phyloP scores from a whole-genome alignment of 192 early-diverging fungal species.

The Backusella liffmaniae region DNA sequence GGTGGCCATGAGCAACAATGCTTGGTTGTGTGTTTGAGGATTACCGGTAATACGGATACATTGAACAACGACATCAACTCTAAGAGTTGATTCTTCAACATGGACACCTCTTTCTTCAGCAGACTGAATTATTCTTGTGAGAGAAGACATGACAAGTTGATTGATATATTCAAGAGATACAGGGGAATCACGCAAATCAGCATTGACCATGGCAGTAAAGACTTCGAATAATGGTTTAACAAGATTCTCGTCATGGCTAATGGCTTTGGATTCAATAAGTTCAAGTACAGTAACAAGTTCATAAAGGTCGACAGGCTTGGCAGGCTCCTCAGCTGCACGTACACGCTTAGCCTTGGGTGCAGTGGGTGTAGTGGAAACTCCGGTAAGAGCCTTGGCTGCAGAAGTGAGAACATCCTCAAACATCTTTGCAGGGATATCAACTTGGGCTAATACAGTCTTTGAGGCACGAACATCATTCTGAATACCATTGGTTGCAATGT shows the following conservation, averaged over 20 bases:
- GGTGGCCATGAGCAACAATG: conserved; percentile 82
- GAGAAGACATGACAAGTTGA: conserved; percentile 77
- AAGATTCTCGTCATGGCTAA: conserved; percentile 50
- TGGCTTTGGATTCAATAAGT: conserved; percentile 64
- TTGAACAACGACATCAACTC: conserved; percentile 85
- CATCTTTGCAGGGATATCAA: conserved; percentile 33
- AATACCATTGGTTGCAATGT: conserved; percentile 50
- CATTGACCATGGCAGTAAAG: conserved; percentile 62
- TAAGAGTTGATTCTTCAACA: conserved; percentile 67
- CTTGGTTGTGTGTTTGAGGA: conserved; percentile 92
- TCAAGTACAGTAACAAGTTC: conserved; percentile 72
- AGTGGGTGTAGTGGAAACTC: neutral
- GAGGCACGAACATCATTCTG: conserved; percentile 47
- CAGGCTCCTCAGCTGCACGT: neutral
- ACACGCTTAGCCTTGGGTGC: conserved; percentile 9
- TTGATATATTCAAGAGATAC: conserved; percentile 82
- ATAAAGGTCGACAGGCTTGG: conserved; percentile 40
- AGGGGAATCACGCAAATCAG: conserved; percentile 42
- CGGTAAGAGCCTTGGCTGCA: conserved; percentile 9
- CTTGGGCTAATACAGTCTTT: conserved; percentile 44
- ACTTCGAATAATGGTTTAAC: conserved; percentile 71
- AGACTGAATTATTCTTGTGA: conserved; percentile 55
- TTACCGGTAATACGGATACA: conserved; percentile 88
- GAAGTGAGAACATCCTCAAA: conserved; percentile 6
- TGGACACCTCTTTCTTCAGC: conserved; percentile 31